Evolutionary conservation across 164 flowering plant genomes (phyloP).

Genomic region (Warburgia ugandensis): DNA sequence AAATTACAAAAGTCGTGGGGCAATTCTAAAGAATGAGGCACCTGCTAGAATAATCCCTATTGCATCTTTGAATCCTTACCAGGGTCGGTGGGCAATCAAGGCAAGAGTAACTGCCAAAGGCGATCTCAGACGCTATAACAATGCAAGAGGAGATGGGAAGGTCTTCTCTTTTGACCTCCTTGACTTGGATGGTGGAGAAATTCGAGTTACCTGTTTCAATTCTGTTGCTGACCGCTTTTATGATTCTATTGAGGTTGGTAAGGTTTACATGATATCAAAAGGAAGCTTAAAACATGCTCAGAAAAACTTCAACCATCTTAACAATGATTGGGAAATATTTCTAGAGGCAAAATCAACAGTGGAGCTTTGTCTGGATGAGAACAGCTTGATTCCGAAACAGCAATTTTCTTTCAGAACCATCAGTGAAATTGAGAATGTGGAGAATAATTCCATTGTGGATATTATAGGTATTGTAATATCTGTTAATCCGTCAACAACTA

Average conservation of each 20-base stretch:
- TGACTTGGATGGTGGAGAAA: constrained; percentile 96
- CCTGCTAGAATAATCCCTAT: constrained; percentile 92
- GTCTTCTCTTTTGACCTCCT: constrained; percentile 98
- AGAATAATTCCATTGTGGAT: constrained; percentile 73
- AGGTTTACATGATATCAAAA: constrained; percentile 82
- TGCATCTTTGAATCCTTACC: constrained; percentile 90
- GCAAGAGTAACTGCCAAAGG: constrained; percentile 98
- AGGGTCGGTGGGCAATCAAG: constrained; percentile 97
- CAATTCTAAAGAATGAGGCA: constrained; percentile 88
- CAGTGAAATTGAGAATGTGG: constrained; percentile 70
- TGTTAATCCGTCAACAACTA: constrained; percentile 78
- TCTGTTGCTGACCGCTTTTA: constrained; percentile 84
- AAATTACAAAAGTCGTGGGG: constrained; percentile 66
- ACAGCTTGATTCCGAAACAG: constrained; percentile 76
- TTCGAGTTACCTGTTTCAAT: constrained; percentile 94
- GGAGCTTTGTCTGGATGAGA: constrained; percentile 80
- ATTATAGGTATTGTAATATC: constrained; percentile 71
- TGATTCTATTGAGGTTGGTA: constrained; percentile 72
- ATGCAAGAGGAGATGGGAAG: constrained; percentile 97
- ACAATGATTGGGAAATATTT: constrained; percentile 92
- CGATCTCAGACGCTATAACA: constrained; percentile 86
- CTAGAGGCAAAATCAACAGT: constrained; percentile 73
- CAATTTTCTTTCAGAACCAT: constrained; percentile 79
- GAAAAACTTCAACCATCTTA: constrained; percentile 92
- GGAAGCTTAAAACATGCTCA: constrained; percentile 91